phyloP scores from a whole-genome alignment of 306 rosid genomes.

The Crotalaria pallida region DNA sequence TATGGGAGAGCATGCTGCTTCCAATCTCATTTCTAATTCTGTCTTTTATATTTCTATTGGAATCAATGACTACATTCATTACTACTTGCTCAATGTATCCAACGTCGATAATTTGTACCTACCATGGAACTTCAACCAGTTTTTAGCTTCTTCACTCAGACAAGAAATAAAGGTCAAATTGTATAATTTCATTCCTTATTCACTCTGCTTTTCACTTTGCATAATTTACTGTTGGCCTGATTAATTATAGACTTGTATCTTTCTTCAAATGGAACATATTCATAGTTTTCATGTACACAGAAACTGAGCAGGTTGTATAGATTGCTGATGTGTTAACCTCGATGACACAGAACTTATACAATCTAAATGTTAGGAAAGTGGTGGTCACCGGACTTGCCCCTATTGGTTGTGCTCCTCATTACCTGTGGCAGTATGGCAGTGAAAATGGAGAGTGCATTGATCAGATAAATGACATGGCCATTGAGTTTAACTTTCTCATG shows the following conservation, averaged over 20 bases:
- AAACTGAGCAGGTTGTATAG: background rate
- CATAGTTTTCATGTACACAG: background rate
- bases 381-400: constrained; percentile 87
- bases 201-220: background rate
- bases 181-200: background rate
- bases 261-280: background rate
- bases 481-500: constrained; percentile 76
- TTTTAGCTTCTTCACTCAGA: constrained; percentile 56
- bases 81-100: constrained; percentile 65
- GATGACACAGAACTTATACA: constrained; percentile 68
- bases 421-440: constrained; percentile 55
- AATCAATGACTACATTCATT: constrained; percentile 89
- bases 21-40: constrained; percentile 46
- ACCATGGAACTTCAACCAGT: constrained; percentile 75
- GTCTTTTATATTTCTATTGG: constrained; percentile 75
- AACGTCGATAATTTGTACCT: constrained; percentile 60
- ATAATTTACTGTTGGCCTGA: background rate
- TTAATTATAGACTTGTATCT: background rate
- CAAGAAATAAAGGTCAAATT: constrained; percentile 55
- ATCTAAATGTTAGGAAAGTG: constrained; percentile 58
- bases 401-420: constrained; percentile 86
- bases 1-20: constrained; percentile 65
- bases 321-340: constrained; percentile 4
- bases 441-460: constrained; percentile 65
- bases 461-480: constrained; percentile 68